Percentiles rank a stretch among this genome's conserved stretches.
These are phyloP conservation scores for Aurinia saxatilis DNA, from an alignment of 345 rosid species.

Conservation along the genomic window DNA sequence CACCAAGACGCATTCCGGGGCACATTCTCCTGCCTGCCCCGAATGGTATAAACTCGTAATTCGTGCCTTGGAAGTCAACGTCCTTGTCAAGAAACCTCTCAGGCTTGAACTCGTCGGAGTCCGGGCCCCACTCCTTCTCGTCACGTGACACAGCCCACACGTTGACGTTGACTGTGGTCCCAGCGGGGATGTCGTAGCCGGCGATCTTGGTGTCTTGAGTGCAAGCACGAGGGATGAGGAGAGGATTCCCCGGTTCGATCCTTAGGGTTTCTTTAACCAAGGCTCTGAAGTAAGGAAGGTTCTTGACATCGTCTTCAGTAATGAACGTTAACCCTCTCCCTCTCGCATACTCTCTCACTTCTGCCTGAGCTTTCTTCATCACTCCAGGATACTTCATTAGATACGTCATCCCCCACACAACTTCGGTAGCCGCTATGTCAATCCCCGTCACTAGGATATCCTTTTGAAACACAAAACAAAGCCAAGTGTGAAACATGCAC, in stretches of 20 bases:
- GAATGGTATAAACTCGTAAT: constrained; percentile 25
- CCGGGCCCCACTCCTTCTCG: constrained; percentile 28
- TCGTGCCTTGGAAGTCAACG: constrained; percentile 20
- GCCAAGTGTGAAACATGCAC: not conserved
- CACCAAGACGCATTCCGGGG: constrained; percentile 24
- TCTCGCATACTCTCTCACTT: constrained; percentile 7
- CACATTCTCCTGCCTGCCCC: constrained; percentile 26
- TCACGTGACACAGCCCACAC: constrained; percentile 38
- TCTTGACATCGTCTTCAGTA: constrained; percentile 26
- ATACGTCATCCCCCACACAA: constrained; percentile 33
- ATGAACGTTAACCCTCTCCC: constrained; percentile 19
- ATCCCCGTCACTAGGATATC: constrained; percentile 20
- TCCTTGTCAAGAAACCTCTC: constrained; percentile 14
- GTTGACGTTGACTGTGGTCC: constrained; percentile 28
- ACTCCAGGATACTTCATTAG: constrained; percentile 27
- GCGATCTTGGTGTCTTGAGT: constrained; percentile 14
- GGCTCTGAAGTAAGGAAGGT: constrained; percentile 35
- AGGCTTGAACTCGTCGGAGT: not conserved
- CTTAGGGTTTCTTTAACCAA: constrained; percentile 39
- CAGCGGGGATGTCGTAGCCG: constrained; percentile 28
- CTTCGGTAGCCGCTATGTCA: not conserved
- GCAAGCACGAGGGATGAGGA: constrained; percentile 29
- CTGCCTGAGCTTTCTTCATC: constrained; percentile 32
- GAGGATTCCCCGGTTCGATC: constrained; percentile 25
- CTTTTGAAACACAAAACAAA: constrained; percentile 4